Conservation (phyloP, 2,329 filamentous ascomycete genomes). For the Xylariaceae sp. region DNA sequence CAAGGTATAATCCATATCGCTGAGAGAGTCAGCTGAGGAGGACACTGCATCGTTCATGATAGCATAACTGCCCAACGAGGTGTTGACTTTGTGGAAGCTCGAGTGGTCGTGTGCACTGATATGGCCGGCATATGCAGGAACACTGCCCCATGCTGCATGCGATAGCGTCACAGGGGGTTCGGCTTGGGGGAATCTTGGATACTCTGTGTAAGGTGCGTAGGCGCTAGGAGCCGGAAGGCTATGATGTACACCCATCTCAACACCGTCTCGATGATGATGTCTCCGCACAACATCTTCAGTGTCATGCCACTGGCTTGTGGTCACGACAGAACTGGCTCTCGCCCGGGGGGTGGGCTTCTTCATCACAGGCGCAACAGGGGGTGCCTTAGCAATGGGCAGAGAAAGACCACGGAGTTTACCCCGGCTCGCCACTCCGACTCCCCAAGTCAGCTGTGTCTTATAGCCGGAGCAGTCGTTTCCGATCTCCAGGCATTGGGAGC, state of each 20-base stretch:
- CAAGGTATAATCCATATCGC: constrained; percentile 55
- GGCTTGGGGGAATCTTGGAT: constrained; percentile 46
- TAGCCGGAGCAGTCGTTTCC: constrained; percentile 94
- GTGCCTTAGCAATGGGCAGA: constrained; percentile 60
- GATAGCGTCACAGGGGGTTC: constrained; percentile 39
- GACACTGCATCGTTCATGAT: constrained; percentile 48
- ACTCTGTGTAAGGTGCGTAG: constrained; percentile 41
- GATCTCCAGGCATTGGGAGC: constrained; percentile 85
- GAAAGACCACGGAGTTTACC: constrained; percentile 90
- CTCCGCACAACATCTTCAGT: constrained; percentile 34
- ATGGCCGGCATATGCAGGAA: constrained; percentile 42
- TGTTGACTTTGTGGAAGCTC: constrained; percentile 42
- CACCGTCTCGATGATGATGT: constrained; percentile 34
- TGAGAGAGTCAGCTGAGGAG: constrained; percentile 54
- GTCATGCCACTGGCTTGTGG: constrained; percentile 38
- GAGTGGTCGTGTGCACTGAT: constrained; percentile 36
- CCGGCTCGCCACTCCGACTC: constrained; percentile 88
- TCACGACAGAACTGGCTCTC: constrained; percentile 41
- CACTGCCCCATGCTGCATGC: constrained; percentile 42
- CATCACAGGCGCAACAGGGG: constrained; percentile 45
- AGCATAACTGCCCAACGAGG: constrained; percentile 37
- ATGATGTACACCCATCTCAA: constrained; percentile 36
- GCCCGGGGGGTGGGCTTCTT: constrained; percentile 46
- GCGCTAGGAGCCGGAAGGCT: constrained; percentile 39
- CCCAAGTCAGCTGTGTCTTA: constrained; percentile 95